Conservation (phyloP, 2,329 filamentous ascomycete species). For the Aspergillus luchuensis region DNA sequence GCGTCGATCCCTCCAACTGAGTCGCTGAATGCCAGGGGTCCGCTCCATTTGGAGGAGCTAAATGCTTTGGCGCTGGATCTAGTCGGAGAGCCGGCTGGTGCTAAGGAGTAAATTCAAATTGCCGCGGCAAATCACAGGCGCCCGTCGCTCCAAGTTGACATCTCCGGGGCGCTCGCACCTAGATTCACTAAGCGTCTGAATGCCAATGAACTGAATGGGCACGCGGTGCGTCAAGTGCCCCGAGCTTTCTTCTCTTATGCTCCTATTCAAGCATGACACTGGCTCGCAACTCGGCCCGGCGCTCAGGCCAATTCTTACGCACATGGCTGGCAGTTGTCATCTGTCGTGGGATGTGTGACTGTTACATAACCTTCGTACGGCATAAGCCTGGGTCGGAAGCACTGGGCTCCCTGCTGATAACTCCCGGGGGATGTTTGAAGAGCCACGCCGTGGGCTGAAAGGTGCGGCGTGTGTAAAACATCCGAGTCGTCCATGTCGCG, state of each 20-base stretch:
- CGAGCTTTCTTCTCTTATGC: slow-evolving; percentile 13
- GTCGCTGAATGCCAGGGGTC: slow-evolving; percentile 14
- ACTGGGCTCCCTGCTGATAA: neutral
- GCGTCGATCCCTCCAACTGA: slow-evolving; percentile 7
- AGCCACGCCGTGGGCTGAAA: neutral
- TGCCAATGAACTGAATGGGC: slow-evolving; percentile 13
- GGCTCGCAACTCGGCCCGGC: slow-evolving; percentile 1
- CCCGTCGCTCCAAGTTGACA: slow-evolving; percentile 7
- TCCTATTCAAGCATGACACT: neutral
- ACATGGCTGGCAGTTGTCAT: slow-evolving; percentile 1
- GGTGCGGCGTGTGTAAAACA: neutral
- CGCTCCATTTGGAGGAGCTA: slow-evolving; percentile 1
- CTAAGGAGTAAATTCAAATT: slow-evolving; percentile 19
- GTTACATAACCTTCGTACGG: neutral
- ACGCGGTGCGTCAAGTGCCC: slow-evolving; percentile 17
- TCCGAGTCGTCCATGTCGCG: neutral
- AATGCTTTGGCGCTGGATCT: slow-evolving; percentile 13
- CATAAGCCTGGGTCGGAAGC: neutral
- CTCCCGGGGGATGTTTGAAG: neutral
- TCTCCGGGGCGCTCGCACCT: slow-evolving; percentile 9
- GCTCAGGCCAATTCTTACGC: slow-evolving; percentile 15
- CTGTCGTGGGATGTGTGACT: neutral
- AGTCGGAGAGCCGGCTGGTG: slow-evolving; percentile 9
- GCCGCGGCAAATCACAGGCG: slow-evolving; percentile 16
- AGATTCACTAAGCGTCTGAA: slow-evolving; percentile 4